Evolutionary conservation across 495 filamentous ascomycete genomes (phyloP), one percentile per base, ranked within the genome.

Genomic region (Aspergillus leporis): DNA sequence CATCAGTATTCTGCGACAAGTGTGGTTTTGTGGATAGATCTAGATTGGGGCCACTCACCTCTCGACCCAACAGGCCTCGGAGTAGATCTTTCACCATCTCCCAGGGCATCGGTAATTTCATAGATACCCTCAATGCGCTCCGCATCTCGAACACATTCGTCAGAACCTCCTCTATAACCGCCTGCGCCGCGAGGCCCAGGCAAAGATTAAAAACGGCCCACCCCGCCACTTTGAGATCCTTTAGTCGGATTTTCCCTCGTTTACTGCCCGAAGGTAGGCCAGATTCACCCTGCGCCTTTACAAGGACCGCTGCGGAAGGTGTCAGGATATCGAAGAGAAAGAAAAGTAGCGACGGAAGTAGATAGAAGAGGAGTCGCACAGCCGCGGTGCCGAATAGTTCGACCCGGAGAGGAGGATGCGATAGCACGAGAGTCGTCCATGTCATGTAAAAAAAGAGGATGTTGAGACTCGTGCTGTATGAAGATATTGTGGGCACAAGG

Each of bases 381-480:
- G 80, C 81, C 9, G 88, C 62, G 2, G 86, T 89, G 32, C 85
- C 89, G 31, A 88, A 69, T 3, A 96, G 62, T 70, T 96, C 91
- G 59, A 97, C 84, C 56, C 85, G 84, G 34, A 94, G 76, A 0
- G 90, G 87, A 0, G 86, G 74, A 62, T 95, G 89, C 34, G 87
- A 89, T 18, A 92, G 75, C 3, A 94, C 83, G 10, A 97, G 81
- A 0, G 91, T 93, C 8, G 85, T 84, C 93, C 93, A 97, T 69
- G 90, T 93, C 68, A 85, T 84, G 70, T 91, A 93, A 75, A 97
- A 96, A 75, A 96, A 93, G 49, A 96, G 69, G 18, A 96, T 67
- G 67, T 96, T 97, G 57, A 96, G 76, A 13, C 84, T 90, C 3
- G 91, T 92, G 47, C 85, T 87, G 74, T 87, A 92, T 71, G 82